Conservation (phyloP, 1,284 basidiomycete species). For the Sparassis latifolia region DNA sequence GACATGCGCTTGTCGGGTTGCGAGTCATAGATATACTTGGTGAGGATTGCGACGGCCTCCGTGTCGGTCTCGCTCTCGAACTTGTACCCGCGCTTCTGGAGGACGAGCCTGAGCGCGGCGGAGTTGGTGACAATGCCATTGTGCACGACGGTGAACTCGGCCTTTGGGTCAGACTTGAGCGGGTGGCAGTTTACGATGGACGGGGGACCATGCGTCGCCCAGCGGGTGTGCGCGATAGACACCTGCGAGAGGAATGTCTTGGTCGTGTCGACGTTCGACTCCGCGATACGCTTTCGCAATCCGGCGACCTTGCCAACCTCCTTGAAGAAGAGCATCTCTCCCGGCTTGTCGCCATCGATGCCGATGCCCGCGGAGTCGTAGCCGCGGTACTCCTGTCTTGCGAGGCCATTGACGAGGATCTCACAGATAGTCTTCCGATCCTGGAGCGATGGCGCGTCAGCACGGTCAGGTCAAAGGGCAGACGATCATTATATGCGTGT, state of each 20-base stretch:
- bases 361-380: constrained; percentile 97
- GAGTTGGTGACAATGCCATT: constrained; percentile 99
- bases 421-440: constrained; percentile 92
- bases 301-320: constrained; percentile 97
- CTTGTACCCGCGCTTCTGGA: constrained; percentile 93
- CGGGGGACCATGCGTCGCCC: constrained; percentile 98
- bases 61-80: constrained; percentile 98
- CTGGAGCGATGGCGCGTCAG: constrained; percentile 32
- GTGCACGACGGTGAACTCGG: constrained; percentile 94
- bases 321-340: constrained; percentile 87
- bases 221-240: constrained; percentile 98
- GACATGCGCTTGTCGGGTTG: constrained; percentile 84
- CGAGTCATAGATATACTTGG: constrained; percentile 96
- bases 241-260: constrained; percentile 87
- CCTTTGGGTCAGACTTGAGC: constrained; percentile 76
- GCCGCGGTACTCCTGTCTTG: constrained; percentile 96
- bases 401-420: constrained; percentile 87
- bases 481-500: no score
- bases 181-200: constrained; percentile 93
- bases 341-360: constrained; percentile 88
- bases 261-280: constrained; percentile 70
- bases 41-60: constrained; percentile 93
- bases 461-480: not conserved
- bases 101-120: constrained; percentile 83
- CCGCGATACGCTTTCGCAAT: constrained; percentile 87